phyloP scores from a whole-genome alignment of 2,329 filamentous ascomycete genomes.

The Fulvia fulva region DNA sequence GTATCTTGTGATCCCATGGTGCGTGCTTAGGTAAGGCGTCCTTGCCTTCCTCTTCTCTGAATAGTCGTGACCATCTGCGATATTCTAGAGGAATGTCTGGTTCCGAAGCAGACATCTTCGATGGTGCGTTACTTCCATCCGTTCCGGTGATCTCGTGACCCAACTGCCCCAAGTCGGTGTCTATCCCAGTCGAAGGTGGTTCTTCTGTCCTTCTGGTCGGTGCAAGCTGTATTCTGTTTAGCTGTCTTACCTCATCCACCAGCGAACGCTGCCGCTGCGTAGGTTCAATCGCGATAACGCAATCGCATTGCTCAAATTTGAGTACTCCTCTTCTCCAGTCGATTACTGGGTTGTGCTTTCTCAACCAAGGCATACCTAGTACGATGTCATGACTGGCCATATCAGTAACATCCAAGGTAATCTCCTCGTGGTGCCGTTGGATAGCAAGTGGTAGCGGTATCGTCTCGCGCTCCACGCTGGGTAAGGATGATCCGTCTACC shows the following conservation, averaged over 20 bases:
- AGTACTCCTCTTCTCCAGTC: neutral
- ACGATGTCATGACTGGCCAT: no score
- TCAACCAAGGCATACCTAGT: no score
- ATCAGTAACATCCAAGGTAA: no score
- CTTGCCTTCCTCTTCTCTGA: constrained; percentile 7
- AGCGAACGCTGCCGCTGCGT: neutral
- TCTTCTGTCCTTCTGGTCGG: neutral
- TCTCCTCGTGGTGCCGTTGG: no score
- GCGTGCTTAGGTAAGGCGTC: constrained; percentile 7
- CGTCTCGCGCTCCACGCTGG: no score
- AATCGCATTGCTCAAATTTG: neutral
- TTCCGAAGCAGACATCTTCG: no score
- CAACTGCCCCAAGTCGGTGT: no score
- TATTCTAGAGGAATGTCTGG: constrained; percentile 11
- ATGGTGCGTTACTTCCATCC: no score
- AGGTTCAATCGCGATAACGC: neutral
- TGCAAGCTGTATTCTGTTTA: neutral
- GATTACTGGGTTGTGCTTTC: neutral
- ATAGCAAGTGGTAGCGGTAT: no score
- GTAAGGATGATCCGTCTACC: no score
- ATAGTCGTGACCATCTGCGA: constrained; percentile 10
- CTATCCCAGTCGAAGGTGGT: neutral
- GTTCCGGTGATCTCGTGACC: no score
- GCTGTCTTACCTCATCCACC: neutral
- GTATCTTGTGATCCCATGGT: constrained; percentile 13